Conservation (phyloP, 768 basidiomycete species). For the Hygrophorus pudorinus region DNA sequence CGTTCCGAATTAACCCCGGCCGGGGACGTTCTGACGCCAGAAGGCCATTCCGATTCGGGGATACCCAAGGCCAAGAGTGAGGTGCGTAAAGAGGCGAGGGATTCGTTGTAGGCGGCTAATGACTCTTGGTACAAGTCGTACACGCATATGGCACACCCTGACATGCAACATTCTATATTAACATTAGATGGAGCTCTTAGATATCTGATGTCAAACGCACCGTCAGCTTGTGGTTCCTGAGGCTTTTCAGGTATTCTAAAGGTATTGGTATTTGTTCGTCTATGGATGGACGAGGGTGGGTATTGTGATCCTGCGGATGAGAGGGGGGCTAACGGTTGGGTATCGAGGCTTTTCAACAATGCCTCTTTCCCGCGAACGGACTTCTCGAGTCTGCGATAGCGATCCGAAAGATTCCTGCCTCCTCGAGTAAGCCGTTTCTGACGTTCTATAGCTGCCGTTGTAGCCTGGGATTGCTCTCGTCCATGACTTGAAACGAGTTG, state of each 20-base stretch:
- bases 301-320: slow-evolving; percentile 2
- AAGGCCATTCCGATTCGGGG: slow-evolving; percentile 60
- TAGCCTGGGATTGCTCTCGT: not conserved
- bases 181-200: not conserved
- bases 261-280: slow-evolving; percentile 13
- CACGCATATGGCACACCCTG: slow-evolving; percentile 86
- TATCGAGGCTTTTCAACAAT: slow-evolving; percentile 21
- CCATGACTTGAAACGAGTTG: not conserved
- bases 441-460: slow-evolving; percentile 8
- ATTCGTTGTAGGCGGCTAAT: slow-evolving; percentile 47
- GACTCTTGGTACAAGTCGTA: slow-evolving; percentile 82
- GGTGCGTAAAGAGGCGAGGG: slow-evolving; percentile 38
- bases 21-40: slow-evolving; percentile 25
- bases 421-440: slow-evolving; percentile 23
- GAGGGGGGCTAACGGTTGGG: slow-evolving; percentile 9
- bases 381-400: slow-evolving; percentile 48
- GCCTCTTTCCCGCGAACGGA: slow-evolving; percentile 35
- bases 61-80: slow-evolving; percentile 39
- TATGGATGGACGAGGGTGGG: too few species aligned
- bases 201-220: slow-evolving; percentile 25
- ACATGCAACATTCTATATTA: slow-evolving; percentile 83
- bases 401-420: slow-evolving; percentile 51
- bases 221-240: slow-evolving; percentile 53
- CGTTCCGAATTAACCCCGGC: slow-evolving; percentile 11
- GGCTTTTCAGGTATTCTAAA: slow-evolving; percentile 57